Percentiles rank a stretch among this genome's conserved stretches.
Evolutionary conservation across 2,329 filamentous ascomycete species (phyloP).

Genomic region (Fusarium falciforme): DNA sequence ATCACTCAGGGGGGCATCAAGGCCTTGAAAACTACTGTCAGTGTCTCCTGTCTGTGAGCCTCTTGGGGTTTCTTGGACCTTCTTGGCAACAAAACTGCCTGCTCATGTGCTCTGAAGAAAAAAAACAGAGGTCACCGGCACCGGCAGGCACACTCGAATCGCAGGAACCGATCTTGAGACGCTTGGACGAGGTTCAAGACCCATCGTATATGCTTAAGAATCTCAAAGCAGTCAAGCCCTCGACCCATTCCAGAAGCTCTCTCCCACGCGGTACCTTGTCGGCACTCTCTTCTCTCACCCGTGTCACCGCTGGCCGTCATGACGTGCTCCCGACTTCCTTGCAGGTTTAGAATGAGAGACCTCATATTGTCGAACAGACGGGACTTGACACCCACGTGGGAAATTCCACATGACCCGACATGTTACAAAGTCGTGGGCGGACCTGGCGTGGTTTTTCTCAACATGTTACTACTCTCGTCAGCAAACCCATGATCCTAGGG

Average conservation of each 20-base stretch:
- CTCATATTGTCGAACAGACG: not conserved
- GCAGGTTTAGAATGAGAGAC: not conserved
- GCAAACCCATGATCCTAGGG: slow-evolving; percentile 1
- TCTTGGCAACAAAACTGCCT: not conserved
- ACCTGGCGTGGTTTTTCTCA: not conserved
- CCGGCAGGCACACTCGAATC: not conserved
- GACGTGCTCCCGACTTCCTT: not conserved
- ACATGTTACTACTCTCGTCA: slow-evolving; percentile 5
- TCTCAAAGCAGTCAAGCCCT: slow-evolving; percentile 3
- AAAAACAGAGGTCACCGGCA: not conserved
- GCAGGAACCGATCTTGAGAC: not conserved
- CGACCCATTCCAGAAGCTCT: not conserved
- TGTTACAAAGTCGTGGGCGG: slow-evolving; percentile 8
- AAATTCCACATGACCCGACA: slow-evolving; percentile 16
- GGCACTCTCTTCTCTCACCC: not conserved
- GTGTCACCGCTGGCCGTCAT: not conserved
- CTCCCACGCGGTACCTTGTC: not conserved
- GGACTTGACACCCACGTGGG: not conserved
- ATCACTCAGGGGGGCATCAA: not conserved
- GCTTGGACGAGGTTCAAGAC: not conserved
- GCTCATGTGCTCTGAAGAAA: not conserved
- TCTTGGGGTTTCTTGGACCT: not conserved
- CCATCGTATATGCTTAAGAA: not conserved
- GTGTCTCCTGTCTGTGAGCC: not conserved
- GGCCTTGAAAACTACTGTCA: not conserved